phyloP scores from a whole-genome alignment of 2,329 filamentous ascomycete genomes.

The Xylaria sp. region DNA sequence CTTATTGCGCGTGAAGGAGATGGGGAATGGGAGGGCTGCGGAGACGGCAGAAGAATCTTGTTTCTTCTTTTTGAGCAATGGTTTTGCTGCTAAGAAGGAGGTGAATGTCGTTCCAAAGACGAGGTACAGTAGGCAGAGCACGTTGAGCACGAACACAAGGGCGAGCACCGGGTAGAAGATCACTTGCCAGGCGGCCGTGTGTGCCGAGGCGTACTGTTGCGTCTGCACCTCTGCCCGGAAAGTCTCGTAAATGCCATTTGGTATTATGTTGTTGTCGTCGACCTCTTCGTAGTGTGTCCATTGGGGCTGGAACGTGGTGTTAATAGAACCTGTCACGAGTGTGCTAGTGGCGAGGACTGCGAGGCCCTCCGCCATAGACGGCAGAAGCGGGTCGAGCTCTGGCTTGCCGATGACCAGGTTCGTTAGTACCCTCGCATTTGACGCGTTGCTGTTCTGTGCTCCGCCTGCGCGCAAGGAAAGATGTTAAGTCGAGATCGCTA shows the following conservation, averaged over 20 bases:
- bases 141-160: constrained; percentile 73
- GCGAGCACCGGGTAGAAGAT: constrained; percentile 74
- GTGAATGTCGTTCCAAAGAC: constrained; percentile 56
- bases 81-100: not conserved
- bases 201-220: constrained; percentile 77
- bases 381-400: constrained; percentile 61
- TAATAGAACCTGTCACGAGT: constrained; percentile 67
- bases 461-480: constrained; percentile 50
- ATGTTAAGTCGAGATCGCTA: not conserved
- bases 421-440: constrained; percentile 67
- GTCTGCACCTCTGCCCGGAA: constrained; percentile 73
- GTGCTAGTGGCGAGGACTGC: constrained; percentile 76
- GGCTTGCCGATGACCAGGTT: constrained; percentile 59
- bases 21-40: not conserved
- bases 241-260: constrained; percentile 56
- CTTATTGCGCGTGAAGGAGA: constrained; percentile 4
- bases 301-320: constrained; percentile 68
- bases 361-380: constrained; percentile 78
- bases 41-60: not conserved
- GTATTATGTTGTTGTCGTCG: constrained; percentile 51
- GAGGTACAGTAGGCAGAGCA: constrained; percentile 72
- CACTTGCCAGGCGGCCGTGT: constrained; percentile 67
- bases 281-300: constrained; percentile 57
- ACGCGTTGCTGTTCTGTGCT: constrained; percentile 63
- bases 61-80: not conserved